Percentiles rank a stretch among this genome's conserved stretches.
Conservation (phyloP, 129 eudicot species). For the Saussurea involucrata region DNA sequence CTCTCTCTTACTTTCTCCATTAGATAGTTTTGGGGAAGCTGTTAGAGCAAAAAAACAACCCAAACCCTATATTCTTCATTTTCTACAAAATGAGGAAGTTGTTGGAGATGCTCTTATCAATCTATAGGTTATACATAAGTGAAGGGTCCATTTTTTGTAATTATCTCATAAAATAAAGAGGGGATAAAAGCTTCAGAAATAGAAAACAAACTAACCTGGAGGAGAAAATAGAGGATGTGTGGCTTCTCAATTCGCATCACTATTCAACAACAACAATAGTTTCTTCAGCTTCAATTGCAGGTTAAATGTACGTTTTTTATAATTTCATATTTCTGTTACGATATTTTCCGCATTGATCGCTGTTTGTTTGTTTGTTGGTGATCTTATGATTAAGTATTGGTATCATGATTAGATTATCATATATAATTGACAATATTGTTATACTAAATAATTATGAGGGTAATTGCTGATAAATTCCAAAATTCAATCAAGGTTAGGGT, state of each 20-base stretch:
- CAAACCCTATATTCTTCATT: no score
- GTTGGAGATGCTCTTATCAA: no score
- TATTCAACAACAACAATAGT: background rate
- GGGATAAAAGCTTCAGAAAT: background rate
- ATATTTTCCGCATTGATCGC: conserved; percentile 2
- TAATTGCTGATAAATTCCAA: no score
- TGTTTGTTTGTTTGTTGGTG: conserved; percentile 6
- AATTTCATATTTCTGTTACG: background rate
- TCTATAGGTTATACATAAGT: background rate
- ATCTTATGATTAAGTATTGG: background rate
- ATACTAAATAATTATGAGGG: background rate
- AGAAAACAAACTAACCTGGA: conserved; percentile 1
- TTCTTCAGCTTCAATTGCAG: background rate
- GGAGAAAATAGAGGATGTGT: conserved; percentile 4
- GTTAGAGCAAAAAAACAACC: no score
- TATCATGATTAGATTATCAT: background rate
- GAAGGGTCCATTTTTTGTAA: background rate
- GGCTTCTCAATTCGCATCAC: background rate
- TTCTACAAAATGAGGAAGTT: no score
- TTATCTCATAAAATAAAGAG: background rate
- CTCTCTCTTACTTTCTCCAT: no score
- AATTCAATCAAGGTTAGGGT: no score
- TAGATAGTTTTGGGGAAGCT: no score
- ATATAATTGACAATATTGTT: background rate
- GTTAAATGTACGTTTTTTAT: conserved; percentile 7